Evolutionary conservation across 2,329 filamentous ascomycete genomes (phyloP), one percentile per base, ranked within the genome.

Genomic region (Pseudocercospora cruenta): DNA sequence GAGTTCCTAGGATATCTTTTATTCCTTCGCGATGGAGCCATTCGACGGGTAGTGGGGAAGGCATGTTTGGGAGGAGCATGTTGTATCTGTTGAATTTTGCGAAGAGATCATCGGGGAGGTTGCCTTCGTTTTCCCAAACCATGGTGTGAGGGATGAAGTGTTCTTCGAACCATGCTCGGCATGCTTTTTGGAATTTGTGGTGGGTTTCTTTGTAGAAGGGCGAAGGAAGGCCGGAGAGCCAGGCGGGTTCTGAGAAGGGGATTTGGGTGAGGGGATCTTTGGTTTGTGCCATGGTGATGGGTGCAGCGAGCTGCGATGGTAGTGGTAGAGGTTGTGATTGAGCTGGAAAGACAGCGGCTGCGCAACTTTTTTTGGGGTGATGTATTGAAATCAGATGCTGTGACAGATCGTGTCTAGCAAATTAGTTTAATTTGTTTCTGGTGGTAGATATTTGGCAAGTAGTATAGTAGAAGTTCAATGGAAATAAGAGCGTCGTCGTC

Each of bases 1-100:
- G 87, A 2, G 89, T 85, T 1, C 88, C 89, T 0, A 88, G 80
- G 45, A 93, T 86, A 71, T 90, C 85, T 64, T 87, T 79, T 54
- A 93, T 87, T 0, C 88, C 89, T 12, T 91, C 72, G 60, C 82
- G 84, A 75, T 88, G 88, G 66, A 92, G 79, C 88, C 88, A 90
- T 59, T 84, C 83, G 0, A 90, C 85, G 0, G 91, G 90, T 21
- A 93, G 76, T 1, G 90, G 90, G 0, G 89, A 85, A 0, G 89
- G 88, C 43, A 93, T 81, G 24, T 86, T 87, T 0, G 90, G 89
- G 12, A 92, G 76, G n/a, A 93, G 79, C 85, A 92, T 91, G 75
- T 89, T 87, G 55, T 85, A 84, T 65, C 84, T 81, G 51, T 85
- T 86, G 74, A 92, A 92, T 19, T 82, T 86, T 60, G 81, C 74